Percentiles rank a stretch among this genome's conserved stretches.
phyloP scores from a whole-genome alignment of 768 basidiomycete genomes.

The Hemileccinum rubropunctum region DNA sequence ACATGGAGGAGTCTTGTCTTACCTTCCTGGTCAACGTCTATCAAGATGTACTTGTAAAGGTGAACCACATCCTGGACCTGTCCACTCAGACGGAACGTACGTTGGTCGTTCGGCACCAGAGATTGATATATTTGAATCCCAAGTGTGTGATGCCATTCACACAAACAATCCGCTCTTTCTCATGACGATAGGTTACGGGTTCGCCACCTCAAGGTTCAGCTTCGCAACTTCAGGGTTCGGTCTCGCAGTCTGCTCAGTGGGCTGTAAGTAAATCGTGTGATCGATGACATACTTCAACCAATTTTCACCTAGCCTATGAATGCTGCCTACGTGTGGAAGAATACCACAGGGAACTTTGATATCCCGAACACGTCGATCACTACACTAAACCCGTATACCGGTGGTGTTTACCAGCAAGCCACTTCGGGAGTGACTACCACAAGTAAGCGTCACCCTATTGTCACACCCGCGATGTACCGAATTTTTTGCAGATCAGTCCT shows the following conservation, averaged over 20 bases:
- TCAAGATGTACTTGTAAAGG: constrained; percentile 86
- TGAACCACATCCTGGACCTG: constrained; percentile 86
- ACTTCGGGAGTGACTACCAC: constrained; percentile 68
- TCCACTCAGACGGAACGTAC: constrained; percentile 70
- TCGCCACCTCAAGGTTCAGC: constrained; percentile 45
- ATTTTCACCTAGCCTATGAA: constrained; percentile 67
- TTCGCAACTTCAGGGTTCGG: constrained; percentile 42
- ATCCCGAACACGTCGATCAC: constrained; percentile 55
- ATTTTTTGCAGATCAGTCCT: constrained; percentile 52
- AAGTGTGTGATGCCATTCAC: constrained; percentile 38
- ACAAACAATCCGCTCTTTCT: not conserved
- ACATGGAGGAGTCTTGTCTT: constrained; percentile 62
- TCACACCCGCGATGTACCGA: not conserved
- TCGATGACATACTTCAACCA: not conserved
- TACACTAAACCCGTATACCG: constrained; percentile 61
- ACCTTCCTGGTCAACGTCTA: constrained; percentile 82
- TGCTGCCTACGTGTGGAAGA: constrained; percentile 64
- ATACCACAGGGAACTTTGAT: constrained; percentile 54
- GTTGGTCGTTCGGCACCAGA: constrained; percentile 84
- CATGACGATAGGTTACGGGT: constrained; percentile 34
- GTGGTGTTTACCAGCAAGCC: constrained; percentile 81
- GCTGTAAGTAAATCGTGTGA: constrained; percentile 46
- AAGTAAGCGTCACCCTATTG: constrained; percentile 34
- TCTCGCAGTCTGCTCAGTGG: constrained; percentile 86
- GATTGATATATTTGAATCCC: constrained; percentile 88